Evolutionary conservation across 1,139 yeast species (phyloP).

Genomic region (Blastobotrys ciferrii): DNA sequence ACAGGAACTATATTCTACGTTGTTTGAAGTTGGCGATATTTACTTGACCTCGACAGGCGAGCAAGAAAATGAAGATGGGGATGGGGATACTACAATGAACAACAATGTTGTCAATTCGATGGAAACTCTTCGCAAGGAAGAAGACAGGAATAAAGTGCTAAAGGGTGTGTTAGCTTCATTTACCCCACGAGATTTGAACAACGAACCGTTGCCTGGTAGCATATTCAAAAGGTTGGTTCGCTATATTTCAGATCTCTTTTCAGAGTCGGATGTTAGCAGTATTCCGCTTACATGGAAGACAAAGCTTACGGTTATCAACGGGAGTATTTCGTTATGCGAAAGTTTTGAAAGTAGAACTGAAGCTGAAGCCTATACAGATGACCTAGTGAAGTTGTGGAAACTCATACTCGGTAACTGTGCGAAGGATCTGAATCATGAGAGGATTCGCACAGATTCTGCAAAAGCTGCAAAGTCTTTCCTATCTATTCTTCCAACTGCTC

Average conservation of each 20-base stretch:
- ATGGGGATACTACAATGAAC: constrained; percentile 25
- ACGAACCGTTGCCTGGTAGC: neutral
- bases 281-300: constrained; percentile 55
- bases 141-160: constrained; percentile 38
- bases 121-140: constrained; percentile 38
- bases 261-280: neutral
- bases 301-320: constrained; percentile 39
- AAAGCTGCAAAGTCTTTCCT: constrained; percentile 38
- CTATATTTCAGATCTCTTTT: constrained; percentile 2
- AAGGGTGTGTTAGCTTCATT: constrained; percentile 28
- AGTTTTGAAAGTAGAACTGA: constrained; percentile 7
- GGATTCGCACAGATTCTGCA: constrained; percentile 55
- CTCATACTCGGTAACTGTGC: constrained; percentile 38
- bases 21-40: constrained; percentile 36
- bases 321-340: constrained; percentile 3
- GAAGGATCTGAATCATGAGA: constrained; percentile 53
- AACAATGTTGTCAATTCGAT: constrained; percentile 10
- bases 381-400: constrained; percentile 31
- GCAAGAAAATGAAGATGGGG: constrained; percentile 28
- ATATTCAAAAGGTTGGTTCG: constrained; percentile 12
- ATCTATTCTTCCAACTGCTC: constrained; percentile 14
- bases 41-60: constrained; percentile 23
- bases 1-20: constrained; percentile 35
- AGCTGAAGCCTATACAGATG: neutral
- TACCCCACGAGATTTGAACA: constrained; percentile 16